These are phyloP conservation scores for Euphorbia peplus DNA, from an alignment of 345 rosid species.

Conservation along the genomic window DNA sequence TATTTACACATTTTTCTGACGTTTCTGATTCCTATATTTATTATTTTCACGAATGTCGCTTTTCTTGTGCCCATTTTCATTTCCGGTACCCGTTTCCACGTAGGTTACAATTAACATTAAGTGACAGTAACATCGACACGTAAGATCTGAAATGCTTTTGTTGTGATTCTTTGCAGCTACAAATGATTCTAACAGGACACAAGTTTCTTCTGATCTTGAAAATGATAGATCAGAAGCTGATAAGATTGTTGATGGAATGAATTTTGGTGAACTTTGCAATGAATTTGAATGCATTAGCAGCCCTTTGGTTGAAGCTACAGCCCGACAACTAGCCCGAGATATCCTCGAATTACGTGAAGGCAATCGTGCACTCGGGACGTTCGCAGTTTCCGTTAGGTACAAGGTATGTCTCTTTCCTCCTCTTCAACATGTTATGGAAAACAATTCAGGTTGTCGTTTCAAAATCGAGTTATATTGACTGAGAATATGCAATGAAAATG, in stretches of 20 bases:
- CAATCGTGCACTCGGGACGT: conserved; percentile 70
- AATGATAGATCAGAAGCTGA: conserved; percentile 53
- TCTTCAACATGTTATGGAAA: background rate
- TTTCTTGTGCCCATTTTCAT: no score
- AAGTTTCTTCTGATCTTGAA: conserved; percentile 25
- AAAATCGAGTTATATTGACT: background rate
- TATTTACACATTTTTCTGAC: no score
- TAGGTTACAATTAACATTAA: no score
- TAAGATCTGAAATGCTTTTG: conserved; percentile 2
- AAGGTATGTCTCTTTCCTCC: conserved; percentile 43
- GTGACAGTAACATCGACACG: no score
- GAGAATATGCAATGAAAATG: no score
- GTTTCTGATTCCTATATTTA: no score
- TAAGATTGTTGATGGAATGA: conserved; percentile 64
- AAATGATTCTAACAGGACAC: conserved; percentile 44
- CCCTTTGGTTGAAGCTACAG: conserved; percentile 84
- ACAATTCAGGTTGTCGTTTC: background rate
- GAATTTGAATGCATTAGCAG: conserved; percentile 92
- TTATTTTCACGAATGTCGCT: no score
- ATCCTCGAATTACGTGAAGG: conserved; percentile 73
- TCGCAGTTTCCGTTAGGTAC: conserved; percentile 66
- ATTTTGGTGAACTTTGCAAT: conserved; percentile 84
- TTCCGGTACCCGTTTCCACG: no score
- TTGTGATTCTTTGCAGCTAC: conserved; percentile 31
- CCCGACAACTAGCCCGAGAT: conserved; percentile 76